A percentile compares a stretch with the other conserved stretches of the same genome.
Conservation (phyloP, 1,284 basidiomycete genomes). For the Pseudozyma tsukubaensis region DNA sequence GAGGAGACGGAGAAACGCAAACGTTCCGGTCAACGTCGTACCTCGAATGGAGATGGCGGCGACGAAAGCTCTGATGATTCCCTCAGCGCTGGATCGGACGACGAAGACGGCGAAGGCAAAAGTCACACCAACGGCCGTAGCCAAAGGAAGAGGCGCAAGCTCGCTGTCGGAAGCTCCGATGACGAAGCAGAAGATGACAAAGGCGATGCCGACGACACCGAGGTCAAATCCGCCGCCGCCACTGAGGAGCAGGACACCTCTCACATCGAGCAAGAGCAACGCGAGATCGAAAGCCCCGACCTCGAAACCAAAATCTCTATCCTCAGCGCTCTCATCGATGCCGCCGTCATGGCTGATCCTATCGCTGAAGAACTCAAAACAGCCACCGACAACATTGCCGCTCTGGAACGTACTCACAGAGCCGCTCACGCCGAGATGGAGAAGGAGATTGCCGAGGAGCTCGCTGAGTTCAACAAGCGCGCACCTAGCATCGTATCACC, state of each 20-base stretch:
- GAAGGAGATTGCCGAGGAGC: slow-evolving; percentile 42
- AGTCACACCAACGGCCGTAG: slow-evolving; percentile 6
- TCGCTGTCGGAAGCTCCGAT: slow-evolving; percentile 21
- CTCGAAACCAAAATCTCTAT: slow-evolving; percentile 46
- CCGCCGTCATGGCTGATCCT: slow-evolving; percentile 38
- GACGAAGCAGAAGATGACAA: slow-evolving; percentile 7
- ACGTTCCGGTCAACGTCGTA: not conserved
- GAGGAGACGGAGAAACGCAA: slow-evolving; percentile 11
- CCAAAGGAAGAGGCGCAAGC: slow-evolving; percentile 22
- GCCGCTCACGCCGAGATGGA: slow-evolving; percentile 30
- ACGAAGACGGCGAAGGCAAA: slow-evolving; percentile 18
- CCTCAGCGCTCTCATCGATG: slow-evolving; percentile 40
- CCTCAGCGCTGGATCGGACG: slow-evolving; percentile 6
- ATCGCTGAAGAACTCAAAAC: slow-evolving; percentile 45
- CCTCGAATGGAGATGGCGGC: not conserved
- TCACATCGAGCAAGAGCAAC: slow-evolving; percentile 8
- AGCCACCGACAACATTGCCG: slow-evolving; percentile 27
- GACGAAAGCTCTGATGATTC: slow-evolving; percentile 9
- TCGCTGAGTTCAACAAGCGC: slow-evolving; percentile 48
- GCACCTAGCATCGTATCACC: slow-evolving; percentile 44
- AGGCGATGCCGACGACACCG: not conserved
- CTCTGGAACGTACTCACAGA: slow-evolving; percentile 24
- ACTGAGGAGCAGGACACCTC: slow-evolving; percentile 6
- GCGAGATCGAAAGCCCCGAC: slow-evolving; percentile 27
- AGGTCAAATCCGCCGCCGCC: slow-evolving; percentile 2